Base-by-base conservation (phyloP, 1,284 basidiomycete species). In the Naganishia sp. region DNA sequence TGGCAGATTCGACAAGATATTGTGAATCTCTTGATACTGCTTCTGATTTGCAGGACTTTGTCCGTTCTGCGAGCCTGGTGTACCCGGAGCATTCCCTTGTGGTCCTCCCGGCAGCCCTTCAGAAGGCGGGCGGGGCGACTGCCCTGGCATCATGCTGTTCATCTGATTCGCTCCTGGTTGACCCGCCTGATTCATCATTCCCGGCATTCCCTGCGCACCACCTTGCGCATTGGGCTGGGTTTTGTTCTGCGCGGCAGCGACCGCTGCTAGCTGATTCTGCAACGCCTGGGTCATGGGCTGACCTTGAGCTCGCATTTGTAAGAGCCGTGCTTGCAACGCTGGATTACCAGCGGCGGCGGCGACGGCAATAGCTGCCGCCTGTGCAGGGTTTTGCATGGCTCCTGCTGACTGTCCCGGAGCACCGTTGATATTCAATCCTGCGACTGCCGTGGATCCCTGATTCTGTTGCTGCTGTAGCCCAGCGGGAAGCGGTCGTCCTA, bases 1-100 rank as follows among this genome's bases (percentile, higher is more conserved):
- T 44, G 71, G 66, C 67, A 77, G 65, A 64, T 74, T 72, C 1
- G 75, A 73, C 45, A 77, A 72, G 48, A 73, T 75, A 15, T 75
- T 73, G 2, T 73, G 39, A 13, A 66, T 53, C 42, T 63, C 43
- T 25, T 67, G 66, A 50, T 53, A 48, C 1, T 53, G 39, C 61
- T 42, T 55, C 21, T 64, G 61, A 55, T 46, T 55, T 6, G 31
- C 61, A 6, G 61, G 28, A 48, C 23, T 55, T 42, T 54, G 61
- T 28, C 61, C 52, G 31, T 61, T 61, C 16, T 43, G 13, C 2
- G 56, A 21, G 18, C 48, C 59, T 43, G 59, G 59, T 18, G 59
- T 61, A 6, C 59, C 59, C 13, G 49, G 39, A 36, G 46, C 39
- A 7, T 43, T 43, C 6, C 43, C 11, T 21, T 44, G 31, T 16